Base-by-base conservation (phyloP, 2,329 filamentous ascomycete species). In the Claviceps paspali region DNA sequence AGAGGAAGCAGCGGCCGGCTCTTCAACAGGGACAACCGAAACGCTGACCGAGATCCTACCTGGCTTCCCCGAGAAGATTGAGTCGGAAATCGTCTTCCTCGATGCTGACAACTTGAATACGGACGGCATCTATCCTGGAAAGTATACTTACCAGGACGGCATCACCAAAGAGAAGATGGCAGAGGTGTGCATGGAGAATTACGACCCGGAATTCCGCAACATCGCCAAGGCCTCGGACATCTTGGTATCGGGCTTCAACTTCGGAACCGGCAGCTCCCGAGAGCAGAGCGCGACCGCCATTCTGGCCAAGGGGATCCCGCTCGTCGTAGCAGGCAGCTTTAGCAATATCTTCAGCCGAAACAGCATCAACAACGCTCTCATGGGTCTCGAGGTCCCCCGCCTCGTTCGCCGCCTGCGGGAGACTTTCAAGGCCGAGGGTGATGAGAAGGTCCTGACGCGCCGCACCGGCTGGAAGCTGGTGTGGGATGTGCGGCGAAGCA, bases 151-250 rank as follows among this genome's bases (percentile, higher is more conserved):
- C 59, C 84, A 92, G 53, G 87, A 96, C 52, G 71, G 82, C 49
- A 68, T 96, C 1, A 62, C 81, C 0, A 64, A 61, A 1, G 79
- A 84, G 43, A 75, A 75, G 39, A 95, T 96, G 88, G 84, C 85
- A 0, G 65, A 82, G 46, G 86, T 87, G 1, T 87, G 82, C 58
- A 95, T 96, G 86, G 72, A 81, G 54, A 96, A 96, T 67, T 96
- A 94, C 61, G 88, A 96, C 53, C 61, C 70, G 0, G 54, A 64
- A 0, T 95, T 95, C 54, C 57, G 67, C 8, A 56, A 60, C 1
- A 64, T 78, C 26, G 78, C 81, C 32, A 70, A 70, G 45, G 53
- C 72, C 0, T 76, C 75, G 34, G 87, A 96, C 49, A 83, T 95
- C 38, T 70, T 95, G 1, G 86, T 95, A 0, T 62, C 78, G 0